phyloP scores from a whole-genome alignment of 305 asterid genomes.

The Plantago lanceolata region DNA sequence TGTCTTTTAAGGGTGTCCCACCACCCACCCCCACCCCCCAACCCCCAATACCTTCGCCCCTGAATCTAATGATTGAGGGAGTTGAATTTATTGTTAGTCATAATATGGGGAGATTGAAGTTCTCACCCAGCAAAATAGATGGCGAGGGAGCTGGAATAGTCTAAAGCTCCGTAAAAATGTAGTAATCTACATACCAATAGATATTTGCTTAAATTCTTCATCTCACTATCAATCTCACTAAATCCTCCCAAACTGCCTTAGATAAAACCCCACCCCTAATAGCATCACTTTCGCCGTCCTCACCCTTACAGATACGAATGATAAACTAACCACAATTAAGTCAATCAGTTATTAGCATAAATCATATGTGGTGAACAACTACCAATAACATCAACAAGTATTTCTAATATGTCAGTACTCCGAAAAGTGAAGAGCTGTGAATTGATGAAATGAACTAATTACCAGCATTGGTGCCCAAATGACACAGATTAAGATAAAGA shows the following conservation, averaged over 20 bases:
- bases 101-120: no score
- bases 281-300: no score
- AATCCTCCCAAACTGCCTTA: neutral
- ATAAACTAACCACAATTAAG: neutral
- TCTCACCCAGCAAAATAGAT: no score
- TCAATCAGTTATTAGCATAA: neutral
- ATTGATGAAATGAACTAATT: constrained; percentile 28
- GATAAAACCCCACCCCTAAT: no score
- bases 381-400: no score
- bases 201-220: constrained; percentile 2
- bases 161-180: neutral
- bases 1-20: no score
- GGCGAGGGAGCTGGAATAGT: neutral
- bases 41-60: no score
- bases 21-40: no score
- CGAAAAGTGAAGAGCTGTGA: constrained; percentile 17
- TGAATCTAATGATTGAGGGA: no score
- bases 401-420: neutral
- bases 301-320: no score
- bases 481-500: constrained; percentile 80
- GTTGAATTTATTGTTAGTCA: no score
- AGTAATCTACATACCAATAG: neutral
- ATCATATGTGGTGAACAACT: no score
- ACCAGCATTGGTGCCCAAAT: constrained; percentile 99
- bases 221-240: neutral